phyloP scores from a whole-genome alignment of 768 basidiomycete species.

The Auricularia sp. region DNA sequence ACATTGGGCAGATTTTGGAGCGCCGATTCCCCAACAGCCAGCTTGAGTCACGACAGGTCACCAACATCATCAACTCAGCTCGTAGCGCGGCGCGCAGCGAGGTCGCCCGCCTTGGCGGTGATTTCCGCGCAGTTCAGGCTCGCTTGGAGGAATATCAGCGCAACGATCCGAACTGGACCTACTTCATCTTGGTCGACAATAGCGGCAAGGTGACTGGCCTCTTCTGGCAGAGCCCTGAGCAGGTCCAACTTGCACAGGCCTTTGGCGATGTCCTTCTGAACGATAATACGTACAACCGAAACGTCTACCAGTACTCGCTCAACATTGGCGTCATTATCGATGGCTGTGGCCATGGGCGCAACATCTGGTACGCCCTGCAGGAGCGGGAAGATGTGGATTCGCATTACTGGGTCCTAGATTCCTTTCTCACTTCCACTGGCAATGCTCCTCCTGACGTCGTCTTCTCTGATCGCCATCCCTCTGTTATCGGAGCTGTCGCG shows the following conservation, averaged over 20 bases:
- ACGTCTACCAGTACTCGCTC: conserved; percentile 18
- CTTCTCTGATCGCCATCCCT: conserved; percentile 7
- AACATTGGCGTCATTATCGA: conserved; percentile 26
- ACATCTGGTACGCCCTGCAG: neutral
- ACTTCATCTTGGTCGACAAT: conserved; percentile 14
- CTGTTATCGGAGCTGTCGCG: conserved; percentile 15
- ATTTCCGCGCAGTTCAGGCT: conserved; percentile 18
- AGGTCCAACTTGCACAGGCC: conserved; percentile 15
- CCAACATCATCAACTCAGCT: conserved; percentile 19
- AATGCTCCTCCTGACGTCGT: neutral
- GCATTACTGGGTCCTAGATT: neutral
- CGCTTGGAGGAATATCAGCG: conserved; percentile 10
- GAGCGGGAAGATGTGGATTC: neutral
- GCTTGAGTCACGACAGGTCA: conserved; percentile 24
- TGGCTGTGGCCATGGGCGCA: conserved; percentile 7
- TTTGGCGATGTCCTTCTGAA: conserved; percentile 25
- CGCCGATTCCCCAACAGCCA: conserved; percentile 10
- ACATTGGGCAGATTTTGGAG: conserved; percentile 3
- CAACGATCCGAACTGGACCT: conserved; percentile 18
- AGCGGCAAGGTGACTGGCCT: conserved; percentile 12
- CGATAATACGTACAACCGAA: conserved; percentile 23
- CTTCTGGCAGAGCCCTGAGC: conserved; percentile 27
- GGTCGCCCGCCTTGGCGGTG: conserved; percentile 19
- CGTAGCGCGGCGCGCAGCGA: conserved; percentile 12
- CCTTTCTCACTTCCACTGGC: neutral